These are phyloP conservation scores for Pseudopithomyces chartarum DNA, from an alignment of 2,329 filamentous ascomycete species.

Conservation along the genomic window DNA sequence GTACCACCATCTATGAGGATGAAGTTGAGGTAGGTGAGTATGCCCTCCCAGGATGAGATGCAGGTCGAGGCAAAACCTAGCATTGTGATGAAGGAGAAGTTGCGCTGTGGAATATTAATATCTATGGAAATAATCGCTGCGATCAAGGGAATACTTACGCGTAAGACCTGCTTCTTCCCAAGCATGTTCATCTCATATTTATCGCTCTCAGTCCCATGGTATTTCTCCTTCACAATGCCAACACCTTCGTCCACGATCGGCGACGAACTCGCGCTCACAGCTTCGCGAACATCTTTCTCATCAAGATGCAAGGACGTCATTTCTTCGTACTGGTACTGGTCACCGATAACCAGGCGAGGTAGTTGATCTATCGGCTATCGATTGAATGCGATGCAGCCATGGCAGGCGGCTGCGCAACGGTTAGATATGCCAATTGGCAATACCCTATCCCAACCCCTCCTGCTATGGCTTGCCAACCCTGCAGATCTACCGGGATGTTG, in stretches of 20 bases:
- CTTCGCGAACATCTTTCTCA: not conserved
- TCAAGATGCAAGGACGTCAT: not conserved
- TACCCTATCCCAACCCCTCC: not conserved
- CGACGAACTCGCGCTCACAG: not conserved
- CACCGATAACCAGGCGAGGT: too few species aligned
- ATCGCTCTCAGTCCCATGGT: conserved; percentile 4
- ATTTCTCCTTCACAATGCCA: not conserved
- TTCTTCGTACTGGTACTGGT: too few species aligned
- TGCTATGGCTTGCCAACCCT: not conserved
- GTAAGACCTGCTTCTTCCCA: conserved; percentile 7
- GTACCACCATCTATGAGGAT: conserved; percentile 36
- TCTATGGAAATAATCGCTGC: not conserved
- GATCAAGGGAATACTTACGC: not conserved
- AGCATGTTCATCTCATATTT: conserved; percentile 7
- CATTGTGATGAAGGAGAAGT: conserved; percentile 14
- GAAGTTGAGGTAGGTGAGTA: conserved; percentile 12
- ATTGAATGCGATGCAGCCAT: not conserved
- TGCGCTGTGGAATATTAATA: not conserved
- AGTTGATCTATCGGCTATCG: too few species aligned
- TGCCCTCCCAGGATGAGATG: conserved; percentile 20
- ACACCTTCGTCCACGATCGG: not conserved
- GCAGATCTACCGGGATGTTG: conserved; percentile 1
- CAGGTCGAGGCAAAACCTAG: conserved; percentile 21
- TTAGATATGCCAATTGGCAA: not conserved
- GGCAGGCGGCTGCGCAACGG: not conserved